phyloP scores from a whole-genome alignment of 129 eudicot genomes.

The Chrysanthemum lavandulifolium region DNA sequence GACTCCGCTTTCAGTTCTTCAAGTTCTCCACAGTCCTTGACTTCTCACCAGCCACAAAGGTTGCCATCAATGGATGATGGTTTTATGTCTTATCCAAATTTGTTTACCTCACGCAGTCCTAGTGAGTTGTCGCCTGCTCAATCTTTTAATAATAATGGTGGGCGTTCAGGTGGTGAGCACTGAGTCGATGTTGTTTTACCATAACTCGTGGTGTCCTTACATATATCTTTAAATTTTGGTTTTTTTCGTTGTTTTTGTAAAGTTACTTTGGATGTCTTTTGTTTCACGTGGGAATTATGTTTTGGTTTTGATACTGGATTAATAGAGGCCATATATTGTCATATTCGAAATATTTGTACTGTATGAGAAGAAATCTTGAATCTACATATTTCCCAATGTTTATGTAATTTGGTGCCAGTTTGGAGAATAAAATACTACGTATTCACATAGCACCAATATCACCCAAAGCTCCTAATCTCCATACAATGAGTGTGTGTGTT shows the following conservation, averaged over 20 bases:
- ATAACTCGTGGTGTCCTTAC: neutral
- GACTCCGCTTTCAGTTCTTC: slow-evolving; percentile 28
- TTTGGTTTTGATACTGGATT: neutral
- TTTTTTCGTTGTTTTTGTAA: neutral
- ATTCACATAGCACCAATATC: too few species aligned
- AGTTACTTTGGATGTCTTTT: neutral
- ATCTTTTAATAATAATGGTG: slow-evolving; percentile 44
- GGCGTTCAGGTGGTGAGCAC: slow-evolving; percentile 24
- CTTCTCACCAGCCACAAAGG: slow-evolving; percentile 59
- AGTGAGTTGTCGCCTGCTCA: slow-evolving; percentile 37
- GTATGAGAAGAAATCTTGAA: neutral
- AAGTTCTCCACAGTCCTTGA: slow-evolving; percentile 20
- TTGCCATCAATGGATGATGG: slow-evolving; percentile 80
- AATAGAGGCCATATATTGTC: neutral
- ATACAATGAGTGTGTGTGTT: too few species aligned
- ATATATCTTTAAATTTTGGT: slow-evolving; percentile 2
- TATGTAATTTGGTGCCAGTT: too few species aligned
- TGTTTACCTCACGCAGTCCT: slow-evolving; percentile 50
- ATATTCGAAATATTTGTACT: neutral
- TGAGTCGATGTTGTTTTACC: slow-evolving; percentile 17
- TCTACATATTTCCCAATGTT: neutral
- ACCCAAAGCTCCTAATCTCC: too few species aligned
- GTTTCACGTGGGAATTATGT: neutral
- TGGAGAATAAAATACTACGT: too few species aligned
- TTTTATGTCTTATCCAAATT: slow-evolving; percentile 72